Percentiles rank a stretch among this genome's conserved stretches.
Evolutionary conservation across 495 filamentous ascomycete species (phyloP).

Genomic region (Annulohypoxylon stygium): DNA sequence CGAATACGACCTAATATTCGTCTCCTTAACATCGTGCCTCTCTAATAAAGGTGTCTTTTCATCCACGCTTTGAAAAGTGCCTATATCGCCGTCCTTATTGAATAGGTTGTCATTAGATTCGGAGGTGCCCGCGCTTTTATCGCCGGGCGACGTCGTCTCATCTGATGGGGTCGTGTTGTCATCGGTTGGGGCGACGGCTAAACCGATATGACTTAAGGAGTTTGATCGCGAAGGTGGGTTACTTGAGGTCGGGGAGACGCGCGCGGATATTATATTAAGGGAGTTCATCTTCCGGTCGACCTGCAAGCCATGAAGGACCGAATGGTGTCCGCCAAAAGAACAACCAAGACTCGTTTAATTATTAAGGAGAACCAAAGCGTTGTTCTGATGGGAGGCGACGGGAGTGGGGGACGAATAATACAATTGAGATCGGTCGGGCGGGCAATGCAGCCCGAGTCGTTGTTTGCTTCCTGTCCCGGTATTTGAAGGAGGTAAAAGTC

Average conservation of each 20-base stretch:
- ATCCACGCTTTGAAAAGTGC: slow-evolving; percentile 55
- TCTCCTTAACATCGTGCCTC: slow-evolving; percentile 51
- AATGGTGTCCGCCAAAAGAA: slow-evolving; percentile 43
- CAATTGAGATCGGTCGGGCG: slow-evolving; percentile 34
- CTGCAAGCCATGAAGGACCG: slow-evolving; percentile 65
- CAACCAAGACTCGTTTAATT: slow-evolving; percentile 31
- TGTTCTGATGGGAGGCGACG: slow-evolving; percentile 19
- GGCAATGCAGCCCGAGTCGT: slow-evolving; percentile 36
- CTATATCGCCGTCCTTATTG: slow-evolving; percentile 46
- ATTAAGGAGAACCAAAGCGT: slow-evolving; percentile 13
- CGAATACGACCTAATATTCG: slow-evolving; percentile 54
- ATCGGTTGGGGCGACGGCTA: slow-evolving; percentile 61
- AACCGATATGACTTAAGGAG: slow-evolving; percentile 70
- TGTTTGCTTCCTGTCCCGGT: slow-evolving; percentile 21
- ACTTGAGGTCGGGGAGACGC: slow-evolving; percentile 73
- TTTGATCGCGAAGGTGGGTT: slow-evolving; percentile 73
- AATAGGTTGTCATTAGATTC: slow-evolving; percentile 49
- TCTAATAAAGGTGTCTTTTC: slow-evolving; percentile 78
- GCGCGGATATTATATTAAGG: slow-evolving; percentile 91
- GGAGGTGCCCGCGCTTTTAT: slow-evolving; percentile 50
- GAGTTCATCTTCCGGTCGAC: slow-evolving; percentile 87
- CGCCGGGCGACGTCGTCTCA: slow-evolving; percentile 52
- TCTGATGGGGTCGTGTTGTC: slow-evolving; percentile 49
- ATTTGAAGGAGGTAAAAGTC: slow-evolving; percentile 10
- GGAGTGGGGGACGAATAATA: slow-evolving; percentile 14